Percentiles rank a stretch among this genome's conserved stretches.
Evolutionary conservation across 2,329 filamentous ascomycete genomes (phyloP).

Genomic region (Didymella pomorum): DNA sequence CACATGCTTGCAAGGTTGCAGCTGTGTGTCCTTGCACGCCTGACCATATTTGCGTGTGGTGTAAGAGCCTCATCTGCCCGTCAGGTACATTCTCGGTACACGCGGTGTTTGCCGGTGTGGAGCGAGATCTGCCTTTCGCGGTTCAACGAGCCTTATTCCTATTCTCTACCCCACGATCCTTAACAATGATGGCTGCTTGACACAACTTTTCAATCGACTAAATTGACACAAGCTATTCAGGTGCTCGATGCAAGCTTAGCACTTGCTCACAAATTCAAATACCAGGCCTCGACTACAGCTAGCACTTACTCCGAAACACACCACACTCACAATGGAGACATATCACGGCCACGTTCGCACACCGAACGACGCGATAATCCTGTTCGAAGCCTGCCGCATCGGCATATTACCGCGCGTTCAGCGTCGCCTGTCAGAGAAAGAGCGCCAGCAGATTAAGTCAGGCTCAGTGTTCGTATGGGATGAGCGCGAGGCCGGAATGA

Average conservation of each 20-base stretch:
- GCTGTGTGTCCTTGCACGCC: slow-evolving; percentile 3
- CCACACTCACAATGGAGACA: slow-evolving; percentile 76
- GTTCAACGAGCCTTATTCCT: neutral
- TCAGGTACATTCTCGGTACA: neutral
- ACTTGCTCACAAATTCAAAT: neutral
- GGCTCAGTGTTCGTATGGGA: slow-evolving; percentile 99
- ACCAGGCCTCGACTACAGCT: neutral
- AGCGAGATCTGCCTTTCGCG: neutral
- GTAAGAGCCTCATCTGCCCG: slow-evolving; percentile 8
- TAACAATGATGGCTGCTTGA: neutral
- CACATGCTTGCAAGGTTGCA: slow-evolving; percentile 7
- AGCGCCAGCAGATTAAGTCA: slow-evolving; percentile 92
- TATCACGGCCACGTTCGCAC: slow-evolving; percentile 95
- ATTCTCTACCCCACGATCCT: neutral
- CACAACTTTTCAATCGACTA: neutral
- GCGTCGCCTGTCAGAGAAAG: slow-evolving; percentile 92
- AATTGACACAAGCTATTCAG: slow-evolving; percentile 26
- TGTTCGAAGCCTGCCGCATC: slow-evolving; percentile 96
- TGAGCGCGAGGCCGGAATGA: slow-evolving; percentile 96
- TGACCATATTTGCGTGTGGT: neutral
- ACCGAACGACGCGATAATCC: slow-evolving; percentile 94
- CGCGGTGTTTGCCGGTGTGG: neutral
- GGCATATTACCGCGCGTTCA: slow-evolving; percentile 92
- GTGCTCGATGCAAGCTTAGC: slow-evolving; percentile 13
- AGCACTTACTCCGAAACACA: neutral